Base-by-base conservation (phyloP, 495 filamentous ascomycete species). In the Podospora fimiseda region DNA sequence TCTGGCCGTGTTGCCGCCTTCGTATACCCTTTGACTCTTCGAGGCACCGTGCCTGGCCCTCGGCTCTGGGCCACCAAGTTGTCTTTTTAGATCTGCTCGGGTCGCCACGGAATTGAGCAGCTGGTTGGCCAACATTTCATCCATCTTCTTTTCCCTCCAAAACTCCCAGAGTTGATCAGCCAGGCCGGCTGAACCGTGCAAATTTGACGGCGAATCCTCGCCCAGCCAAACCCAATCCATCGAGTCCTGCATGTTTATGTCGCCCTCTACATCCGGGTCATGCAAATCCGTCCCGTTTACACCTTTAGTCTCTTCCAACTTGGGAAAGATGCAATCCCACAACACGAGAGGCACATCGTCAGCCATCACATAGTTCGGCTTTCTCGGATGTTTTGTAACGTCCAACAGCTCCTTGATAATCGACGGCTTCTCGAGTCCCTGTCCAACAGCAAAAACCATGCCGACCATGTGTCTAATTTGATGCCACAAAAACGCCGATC, bases 401-500 rank as follows among this genome's bases (percentile, higher is more conserved):
- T 97, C 85, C 22, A 98, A 72, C 13, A 98, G 70, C 3, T 86
- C 76, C 16, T 75, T 66, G 20, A 97, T 73, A 2, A 97, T 62
- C 0, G 78, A 78, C 3, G 90, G 86, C 18, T 73, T 62, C 61
- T 98, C 93, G 5, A 95, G 77, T 0, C 89, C 85, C 70, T 97
- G 94, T 9, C 88, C 93, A n/a, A 98, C 79, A 8, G 89, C 68
- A 70, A 98, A 97, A 23, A 98, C 71, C 14, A 97, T 76, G 16
- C 83, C 78, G 13, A 91, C 81, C 83, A 98, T 92, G 72, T 89
- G 86, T 14, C 93, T 82, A 55, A 98, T 94, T 69, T 98, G 93
- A 66, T 98, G 94, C 92, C 92, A 98, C 42, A 98, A 72, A 67
- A 98, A 98, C 7, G 89, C 94, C n/a, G 87, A 87, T 14, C 93